These are phyloP conservation scores for Metschnikowia bowlesiae DNA, from an alignment of 805 yeast species.

Conservation along the genomic window DNA sequence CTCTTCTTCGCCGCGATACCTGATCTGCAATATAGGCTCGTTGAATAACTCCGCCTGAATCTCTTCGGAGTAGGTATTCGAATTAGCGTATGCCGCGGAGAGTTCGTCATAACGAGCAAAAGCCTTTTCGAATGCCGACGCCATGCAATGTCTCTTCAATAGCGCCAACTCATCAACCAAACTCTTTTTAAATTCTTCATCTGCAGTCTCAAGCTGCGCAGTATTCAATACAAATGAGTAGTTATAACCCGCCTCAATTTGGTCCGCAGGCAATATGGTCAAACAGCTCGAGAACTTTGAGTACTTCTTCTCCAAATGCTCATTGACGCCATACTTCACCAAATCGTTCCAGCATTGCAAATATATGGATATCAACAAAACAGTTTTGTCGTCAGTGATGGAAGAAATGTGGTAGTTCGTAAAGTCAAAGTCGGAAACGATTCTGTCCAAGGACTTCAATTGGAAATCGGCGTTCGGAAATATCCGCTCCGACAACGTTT, in stretches of 20 bases:
- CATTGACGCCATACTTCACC: constrained; percentile 57
- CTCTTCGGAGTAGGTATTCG: constrained; percentile 42
- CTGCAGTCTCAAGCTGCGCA: constrained; percentile 25
- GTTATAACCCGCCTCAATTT: constrained; percentile 76
- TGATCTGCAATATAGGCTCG: constrained; percentile 61
- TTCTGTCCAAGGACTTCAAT: constrained; percentile 63
- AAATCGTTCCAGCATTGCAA: constrained; percentile 78
- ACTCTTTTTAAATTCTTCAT: constrained; percentile 46
- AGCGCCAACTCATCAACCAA: constrained; percentile 65
- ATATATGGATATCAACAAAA: constrained; percentile 62
- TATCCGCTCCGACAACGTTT: constrained; percentile 71
- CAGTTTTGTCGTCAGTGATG: constrained; percentile 61
- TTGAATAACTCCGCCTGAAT: constrained; percentile 41
- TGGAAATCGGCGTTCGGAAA: constrained; percentile 31
- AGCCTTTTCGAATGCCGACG: constrained; percentile 89
- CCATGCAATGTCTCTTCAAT: constrained; percentile 80
- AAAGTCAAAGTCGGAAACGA: constrained; percentile 92
- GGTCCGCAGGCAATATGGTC: constrained; percentile 24
- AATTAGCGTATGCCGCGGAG: constrained; percentile 42
- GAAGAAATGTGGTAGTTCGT: constrained; percentile 92
- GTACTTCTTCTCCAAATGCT: constrained; percentile 50
- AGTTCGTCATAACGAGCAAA: constrained; percentile 73
- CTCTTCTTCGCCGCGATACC: constrained; percentile 85
- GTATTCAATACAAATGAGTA: constrained; percentile 71
- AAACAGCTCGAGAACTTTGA: constrained; percentile 32